These are phyloP conservation scores for Populus nigra DNA, from an alignment of 345 rosid species.

Conservation along the genomic window DNA sequence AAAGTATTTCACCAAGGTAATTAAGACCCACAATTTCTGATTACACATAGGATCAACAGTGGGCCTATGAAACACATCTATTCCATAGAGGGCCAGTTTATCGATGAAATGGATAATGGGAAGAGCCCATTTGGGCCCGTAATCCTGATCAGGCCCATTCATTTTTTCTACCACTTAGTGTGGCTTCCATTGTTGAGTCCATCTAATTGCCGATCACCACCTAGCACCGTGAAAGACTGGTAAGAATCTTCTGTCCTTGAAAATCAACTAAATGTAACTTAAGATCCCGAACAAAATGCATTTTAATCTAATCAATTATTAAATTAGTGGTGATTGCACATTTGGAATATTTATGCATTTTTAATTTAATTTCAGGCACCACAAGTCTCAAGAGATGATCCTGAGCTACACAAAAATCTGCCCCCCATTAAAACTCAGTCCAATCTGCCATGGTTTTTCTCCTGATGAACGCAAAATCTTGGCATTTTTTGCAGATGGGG, in stretches of 20 bases:
- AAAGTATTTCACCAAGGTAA: too few relatives aligned
- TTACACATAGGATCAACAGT: conserved; percentile 24
- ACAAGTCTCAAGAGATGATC: conserved; percentile 27
- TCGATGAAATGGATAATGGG: conserved; percentile 41
- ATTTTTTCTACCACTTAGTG: conserved; percentile 49
- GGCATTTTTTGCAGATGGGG: conserved; percentile 46
- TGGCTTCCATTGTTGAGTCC: conserved; percentile 23
- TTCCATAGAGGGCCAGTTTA: conserved; percentile 52
- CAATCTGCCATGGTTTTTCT: conserved; percentile 11
- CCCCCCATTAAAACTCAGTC: conserved; percentile 26
- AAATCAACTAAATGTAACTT: too few relatives aligned
- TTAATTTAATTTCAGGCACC: conserved; percentile 37
- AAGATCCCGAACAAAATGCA: too few relatives aligned
- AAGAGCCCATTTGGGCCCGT: conserved; percentile 36
- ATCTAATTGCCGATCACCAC: conserved; percentile 32
- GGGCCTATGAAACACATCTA: conserved; percentile 47
- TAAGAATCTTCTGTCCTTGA: conserved; percentile 2
- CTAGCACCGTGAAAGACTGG: conserved; percentile 26
- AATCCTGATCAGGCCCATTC: conserved; percentile 44
- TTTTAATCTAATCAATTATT: too few relatives aligned
- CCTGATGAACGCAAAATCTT: conserved; percentile 32
- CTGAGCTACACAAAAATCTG: conserved; percentile 33
- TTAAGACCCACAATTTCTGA: too few relatives aligned
- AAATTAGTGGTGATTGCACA: too few relatives aligned
- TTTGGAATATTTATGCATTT: neutral